Percentiles rank a stretch among this genome's conserved stretches.
These are phyloP conservation scores for Pyrus bretschneideri DNA, from an alignment of 306 rosid genomes.

Conservation along the genomic window DNA sequence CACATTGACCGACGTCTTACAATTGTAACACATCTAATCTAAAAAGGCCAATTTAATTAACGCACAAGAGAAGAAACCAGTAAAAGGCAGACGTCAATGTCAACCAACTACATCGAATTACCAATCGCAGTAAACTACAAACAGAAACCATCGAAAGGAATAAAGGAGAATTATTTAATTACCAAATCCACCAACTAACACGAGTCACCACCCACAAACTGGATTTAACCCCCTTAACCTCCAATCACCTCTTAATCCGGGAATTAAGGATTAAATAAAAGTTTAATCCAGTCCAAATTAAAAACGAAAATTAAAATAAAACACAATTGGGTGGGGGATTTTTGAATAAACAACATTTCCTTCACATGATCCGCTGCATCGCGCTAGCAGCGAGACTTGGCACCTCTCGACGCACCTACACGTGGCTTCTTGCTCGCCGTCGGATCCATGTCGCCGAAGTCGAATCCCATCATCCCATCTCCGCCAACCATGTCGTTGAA, in stretches of 20 bases:
- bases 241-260: neutral
- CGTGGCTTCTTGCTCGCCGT: constrained; percentile 54
- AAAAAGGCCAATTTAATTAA: no score
- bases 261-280: neutral
- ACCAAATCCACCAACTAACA: neutral
- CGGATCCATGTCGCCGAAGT: constrained; percentile 23
- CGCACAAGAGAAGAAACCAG: no score
- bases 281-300: neutral
- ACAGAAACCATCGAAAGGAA: neutral
- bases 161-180: neutral
- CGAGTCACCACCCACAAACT: neutral
- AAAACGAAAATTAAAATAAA: neutral
- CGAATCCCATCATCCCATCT: constrained; percentile 33
- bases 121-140: neutral
- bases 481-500: constrained; percentile 81
- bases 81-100: no score
- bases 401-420: constrained; percentile 24
- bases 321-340: neutral
- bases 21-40: no score
- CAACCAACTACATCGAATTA: no score
- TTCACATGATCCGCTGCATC: neutral
- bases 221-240: neutral
- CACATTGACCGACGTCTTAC: no score
- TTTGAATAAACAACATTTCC: neutral
- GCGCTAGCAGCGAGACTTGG: constrained; percentile 45